A percentile compares a stretch with the other conserved stretches of the same genome.
phyloP scores from a whole-genome alignment of 2,329 filamentous ascomycete genomes.

The Pezicula rhizophila region DNA sequence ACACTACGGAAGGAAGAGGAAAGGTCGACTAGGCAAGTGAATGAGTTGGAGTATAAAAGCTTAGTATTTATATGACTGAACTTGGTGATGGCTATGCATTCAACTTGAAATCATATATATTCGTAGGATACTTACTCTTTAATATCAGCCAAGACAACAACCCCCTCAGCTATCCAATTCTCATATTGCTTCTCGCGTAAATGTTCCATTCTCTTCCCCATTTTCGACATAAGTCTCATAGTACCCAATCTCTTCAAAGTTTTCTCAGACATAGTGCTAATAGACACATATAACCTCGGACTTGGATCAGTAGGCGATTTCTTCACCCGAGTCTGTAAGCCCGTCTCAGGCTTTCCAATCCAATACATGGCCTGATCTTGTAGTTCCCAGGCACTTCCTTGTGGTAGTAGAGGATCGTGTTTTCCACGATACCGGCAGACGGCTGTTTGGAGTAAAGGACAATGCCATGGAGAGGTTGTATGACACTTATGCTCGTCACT shows the following conservation, averaged over 20 bases:
- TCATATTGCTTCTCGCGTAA: conserved; percentile 5
- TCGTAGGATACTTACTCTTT: too few species aligned
- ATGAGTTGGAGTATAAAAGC: too few species aligned
- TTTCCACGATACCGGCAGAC: not conserved
- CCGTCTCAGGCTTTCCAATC: conserved; percentile 6
- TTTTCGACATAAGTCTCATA: not conserved
- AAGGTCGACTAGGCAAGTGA: too few species aligned
- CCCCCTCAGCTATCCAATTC: conserved; percentile 1
- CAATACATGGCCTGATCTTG: conserved; percentile 3
- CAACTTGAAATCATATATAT: too few species aligned
- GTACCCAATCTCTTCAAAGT: conserved; percentile 3
- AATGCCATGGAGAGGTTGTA: conserved; percentile 1
- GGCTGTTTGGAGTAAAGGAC: conserved; percentile 5
- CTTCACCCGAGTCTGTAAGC: conserved; percentile 4
- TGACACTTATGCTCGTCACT: conserved; percentile 5
- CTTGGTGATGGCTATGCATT: too few species aligned
- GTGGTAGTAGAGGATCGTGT: too few species aligned
- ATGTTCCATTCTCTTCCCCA: conserved; percentile 2
- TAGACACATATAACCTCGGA: conserved; percentile 4
- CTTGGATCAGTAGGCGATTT: not conserved
- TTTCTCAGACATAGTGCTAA: conserved; percentile 3
- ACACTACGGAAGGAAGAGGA: too few species aligned
- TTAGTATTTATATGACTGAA: too few species aligned
- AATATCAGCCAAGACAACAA: too few species aligned
- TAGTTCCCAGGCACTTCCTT: not conserved